Base-by-base conservation (phyloP, 257 asterid genomes). In the Salvia splendens region DNA sequence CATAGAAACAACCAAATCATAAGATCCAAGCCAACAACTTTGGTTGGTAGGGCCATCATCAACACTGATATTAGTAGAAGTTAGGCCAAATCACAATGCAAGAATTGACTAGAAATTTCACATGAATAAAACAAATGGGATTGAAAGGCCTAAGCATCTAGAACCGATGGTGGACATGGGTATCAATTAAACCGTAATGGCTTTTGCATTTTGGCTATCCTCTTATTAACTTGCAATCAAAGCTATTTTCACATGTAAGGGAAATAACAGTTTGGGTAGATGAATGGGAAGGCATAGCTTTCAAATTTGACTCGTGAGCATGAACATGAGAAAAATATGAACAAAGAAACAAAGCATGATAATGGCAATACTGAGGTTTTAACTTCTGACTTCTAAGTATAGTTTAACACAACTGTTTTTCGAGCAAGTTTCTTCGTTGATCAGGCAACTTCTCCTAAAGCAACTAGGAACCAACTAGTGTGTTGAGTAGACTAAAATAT, bases 361-460 rank as follows among this genome's bases (percentile, higher is more conserved):
- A 40, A 20, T 45, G 30, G 42, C 30, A 6, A 8, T 30, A 16
- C 33, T 20, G 51, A 16, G 38, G 17, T 9, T 35, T 45, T n/a
- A 6, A 38, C 43, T 38, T 38, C 43, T 38, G 7, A 0, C 1
- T 2, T 38, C 42, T 38, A n/a, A n/a, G n/a, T n/a, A n/a, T n/a
- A n/a, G n/a, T n/a, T n/a, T n/a, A 38, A 38, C 10, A 38, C 43
- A 38, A 38, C 10, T 38, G 20, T 6, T 0, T 48, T 17, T 49
- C 49, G 30, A 10, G 70, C 9, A 28, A 51, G 61, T 1, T 17
- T 54, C 35, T 72, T 38, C 14, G 12, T 65, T 56, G 68, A 56
- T 24, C 48, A 28, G 0, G 35, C 49, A 43, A 17, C 2, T 28
- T 17, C 20, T 20, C 28, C 1, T 9, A 61, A 20, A 28, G 51